Evolutionary conservation across 331 rosid genomes (phyloP), one percentile per base, ranked within the genome.

Genomic region (Arachis monticola): DNA sequence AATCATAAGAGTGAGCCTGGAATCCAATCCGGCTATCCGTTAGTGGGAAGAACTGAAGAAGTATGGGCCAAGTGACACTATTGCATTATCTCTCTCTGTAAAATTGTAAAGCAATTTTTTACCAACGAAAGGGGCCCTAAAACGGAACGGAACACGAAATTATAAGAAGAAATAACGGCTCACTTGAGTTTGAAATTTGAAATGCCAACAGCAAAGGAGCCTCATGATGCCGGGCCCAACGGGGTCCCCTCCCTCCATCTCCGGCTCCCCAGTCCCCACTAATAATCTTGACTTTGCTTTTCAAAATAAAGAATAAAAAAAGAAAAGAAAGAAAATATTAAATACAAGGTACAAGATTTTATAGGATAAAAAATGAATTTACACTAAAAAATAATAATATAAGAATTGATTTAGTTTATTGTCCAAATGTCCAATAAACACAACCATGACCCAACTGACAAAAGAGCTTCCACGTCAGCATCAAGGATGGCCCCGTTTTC

Each of bases 171-270:
- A 17, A 67, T 1, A 60, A 42, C 79, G 72, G 72, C 58, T 44
- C 53, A 3, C 6, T 82, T 50, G 65, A 82, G 64, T 83, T 4
- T 66, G 73, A 81, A 82, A 53, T n/a, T 47, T 47, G 52, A 44
- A 44, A 44, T 44, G 1, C 8, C 8, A 44, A 0, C 8, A 41
- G 2, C 27, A 40, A 46, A 42, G 52, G 56, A 42, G 52, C 45
- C 45, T 17, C 30, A n/a, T 53, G 60, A 67, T 27, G 38, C 38
- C 3, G 2, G 9, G 8, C 50, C 27, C 57, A 42, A 0, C 32
- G 60, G 48, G 31, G 13, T 58, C 72, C 60, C 17, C 60, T 57
- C 61, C 58, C 17, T 12, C 17, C 7, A 5, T 52, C 52, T 47
- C 52, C 11, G 11, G 10, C 52, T 1, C 50, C 22, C 51, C 1